Evolutionary conservation across 2,329 filamentous ascomycete genomes (phyloP).

Genomic region (Fusarium sp.): DNA sequence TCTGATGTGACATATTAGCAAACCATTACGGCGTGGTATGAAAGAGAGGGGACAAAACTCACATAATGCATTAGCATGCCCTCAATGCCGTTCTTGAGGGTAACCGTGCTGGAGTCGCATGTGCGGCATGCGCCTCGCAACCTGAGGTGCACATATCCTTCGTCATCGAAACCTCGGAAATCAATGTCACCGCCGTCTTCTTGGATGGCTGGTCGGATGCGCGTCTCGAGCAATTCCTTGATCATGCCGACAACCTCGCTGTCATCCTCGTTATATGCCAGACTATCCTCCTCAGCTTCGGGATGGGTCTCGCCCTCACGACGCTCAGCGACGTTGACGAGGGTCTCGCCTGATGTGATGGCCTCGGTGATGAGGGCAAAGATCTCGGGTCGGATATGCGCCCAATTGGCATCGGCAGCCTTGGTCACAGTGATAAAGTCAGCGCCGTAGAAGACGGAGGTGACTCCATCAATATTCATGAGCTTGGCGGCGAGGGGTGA

Average conservation of each 20-base stretch:
- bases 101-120: constrained; percentile 96
- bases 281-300: constrained; percentile 69
- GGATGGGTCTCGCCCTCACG: constrained; percentile 62
- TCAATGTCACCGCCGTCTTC: constrained; percentile 99
- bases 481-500: constrained; percentile 91
- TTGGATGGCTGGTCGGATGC: constrained; percentile 94
- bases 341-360: constrained; percentile 83
- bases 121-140: constrained; percentile 93
- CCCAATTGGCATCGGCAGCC: constrained; percentile 88
- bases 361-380: constrained; percentile 96
- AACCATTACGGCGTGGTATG: background rate
- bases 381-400: constrained; percentile 93
- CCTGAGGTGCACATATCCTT: constrained; percentile 85
- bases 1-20: constrained; percentile 65
- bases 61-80: constrained; percentile 98
- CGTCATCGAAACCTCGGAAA: constrained; percentile 86
- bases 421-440: constrained; percentile 99
- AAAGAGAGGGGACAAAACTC: constrained; percentile 54
- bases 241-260: constrained; percentile 98
- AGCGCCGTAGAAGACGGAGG: constrained; percentile 90
- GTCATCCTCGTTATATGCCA: constrained; percentile 90
- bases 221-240: constrained; percentile 94
- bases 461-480: constrained; percentile 95
- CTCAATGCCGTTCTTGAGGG: constrained; percentile 97
- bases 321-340: constrained; percentile 79